These are phyloP conservation scores for Penicillium aurantiogriseum DNA, from an alignment of 2,329 filamentous ascomycete genomes.

Conservation along the genomic window DNA sequence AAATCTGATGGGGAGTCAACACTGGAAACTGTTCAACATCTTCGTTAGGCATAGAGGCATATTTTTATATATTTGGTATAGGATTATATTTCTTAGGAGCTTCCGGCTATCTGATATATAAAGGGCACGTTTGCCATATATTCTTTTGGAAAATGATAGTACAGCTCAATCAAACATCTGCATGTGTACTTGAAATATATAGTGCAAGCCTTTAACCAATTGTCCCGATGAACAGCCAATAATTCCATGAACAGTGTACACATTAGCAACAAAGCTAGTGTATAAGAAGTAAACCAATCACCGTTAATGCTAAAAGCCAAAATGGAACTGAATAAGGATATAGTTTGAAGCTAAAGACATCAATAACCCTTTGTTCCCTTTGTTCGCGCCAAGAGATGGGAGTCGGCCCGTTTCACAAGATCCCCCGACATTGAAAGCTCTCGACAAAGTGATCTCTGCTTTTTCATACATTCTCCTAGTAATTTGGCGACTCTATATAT, in stretches of 20 bases:
- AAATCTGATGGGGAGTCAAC: neutral
- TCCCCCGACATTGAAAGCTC: neutral
- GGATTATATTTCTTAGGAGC: neutral
- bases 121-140: too few relatives aligned
- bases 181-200: neutral
- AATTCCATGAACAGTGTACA: neutral
- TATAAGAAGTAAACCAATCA: neutral
- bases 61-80: neutral
- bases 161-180: too few relatives aligned
- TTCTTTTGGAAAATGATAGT: too few relatives aligned
- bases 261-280: neutral
- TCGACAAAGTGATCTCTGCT: neutral
- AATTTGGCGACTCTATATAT: neutral
- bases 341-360: neutral
- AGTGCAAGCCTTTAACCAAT: neutral
- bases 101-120: neutral
- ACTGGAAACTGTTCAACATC: neutral
- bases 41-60: neutral
- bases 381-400: constrained; percentile 9
- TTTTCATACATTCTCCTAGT: neutral
- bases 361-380: constrained; percentile 10
- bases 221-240: neutral
- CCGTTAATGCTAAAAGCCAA: neutral
- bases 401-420: neutral
- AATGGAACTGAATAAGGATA: constrained; percentile 1